Base-by-base conservation (phyloP, 805 yeast genomes). In the Ogataea ramenticola region DNA sequence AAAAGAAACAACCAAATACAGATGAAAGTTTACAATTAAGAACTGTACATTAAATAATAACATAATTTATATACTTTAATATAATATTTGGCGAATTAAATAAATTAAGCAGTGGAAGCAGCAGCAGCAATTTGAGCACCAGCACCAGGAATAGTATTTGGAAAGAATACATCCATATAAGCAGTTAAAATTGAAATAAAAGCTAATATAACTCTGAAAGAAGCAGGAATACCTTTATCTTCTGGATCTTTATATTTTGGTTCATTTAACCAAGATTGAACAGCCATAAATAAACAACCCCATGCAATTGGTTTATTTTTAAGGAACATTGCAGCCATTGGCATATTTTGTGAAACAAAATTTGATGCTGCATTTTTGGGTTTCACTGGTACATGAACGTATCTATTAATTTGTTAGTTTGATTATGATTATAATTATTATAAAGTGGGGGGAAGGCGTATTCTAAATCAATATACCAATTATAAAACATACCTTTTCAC, bases 261-360 rank as follows among this genome's bases (percentile, higher is more conserved):
- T 41, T 61, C 65, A 41, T 62, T 72, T 55, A 77, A 64, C 50
- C 60, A 76, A 1, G 73, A 44, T 59, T 77, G 82, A 20, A 77
- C 53, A 5, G 80, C 71, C 48, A 77, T 58, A 54, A 77, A 75
- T 22, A 74, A 54, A 21, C 79, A 59, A 3, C 80, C 65, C 82
- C 82, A 77, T 12, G 80, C 67, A 52, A 77, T 58, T 49, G 77
- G 61, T 55, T 74, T 77, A 58, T 76, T 75, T 53, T 71, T 65
- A 71, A 77, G 63, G 56, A 77, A 76, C 82, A 77, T 77, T 39
- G 82, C 82, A 2, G 77, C 80, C 79, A 77, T 73, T 36, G 82
- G 82, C 47, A 77, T 61, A 39, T 78, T 70, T 53, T 75, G 79
- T 7, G 79, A 60, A 24, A 74, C 65, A 64, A 72, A 66, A 35